Conservation (phyloP, 192 early-diverging fungal genomes). For the Entomortierella beljakovae region DNA sequence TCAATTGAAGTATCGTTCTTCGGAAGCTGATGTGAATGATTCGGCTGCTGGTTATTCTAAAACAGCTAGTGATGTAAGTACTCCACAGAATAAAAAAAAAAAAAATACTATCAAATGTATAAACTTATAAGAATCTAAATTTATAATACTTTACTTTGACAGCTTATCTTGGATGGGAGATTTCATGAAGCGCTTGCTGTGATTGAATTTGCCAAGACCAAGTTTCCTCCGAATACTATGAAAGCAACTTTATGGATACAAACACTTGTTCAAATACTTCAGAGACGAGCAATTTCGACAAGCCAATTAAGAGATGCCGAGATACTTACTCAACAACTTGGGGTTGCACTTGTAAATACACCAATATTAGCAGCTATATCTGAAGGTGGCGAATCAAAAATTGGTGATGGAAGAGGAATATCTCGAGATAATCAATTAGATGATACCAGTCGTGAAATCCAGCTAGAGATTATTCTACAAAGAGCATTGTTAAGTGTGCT, state of each 20-base stretch:
- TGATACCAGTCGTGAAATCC: slow-evolving; percentile 19
- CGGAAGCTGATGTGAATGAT: slow-evolving; percentile 34
- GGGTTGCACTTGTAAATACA: slow-evolving; percentile 11
- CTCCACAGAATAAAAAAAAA: not conserved
- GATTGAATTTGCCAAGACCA: slow-evolving; percentile 17
- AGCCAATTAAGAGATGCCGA: slow-evolving; percentile 30
- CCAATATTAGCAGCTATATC: not conserved
- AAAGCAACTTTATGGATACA: slow-evolving; percentile 38
- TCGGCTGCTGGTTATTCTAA: slow-evolving; percentile 24
- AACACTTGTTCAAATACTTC: slow-evolving; percentile 35
- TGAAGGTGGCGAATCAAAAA: not conserved
- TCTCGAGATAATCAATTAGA: slow-evolving; percentile 18
- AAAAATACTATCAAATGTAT: too few relatives aligned
- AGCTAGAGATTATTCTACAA: slow-evolving; percentile 35
- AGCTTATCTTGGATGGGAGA: slow-evolving; percentile 19
- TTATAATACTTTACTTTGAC: not conserved
- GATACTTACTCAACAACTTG: slow-evolving; percentile 26
- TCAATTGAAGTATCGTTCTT: slow-evolving; percentile 23
- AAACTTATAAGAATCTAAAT: too few relatives aligned
- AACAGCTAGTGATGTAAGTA: slow-evolving; percentile 35
- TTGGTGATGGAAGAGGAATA: not conserved
- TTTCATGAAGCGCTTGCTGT: slow-evolving; percentile 28
- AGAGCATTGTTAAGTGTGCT: slow-evolving; percentile 17
- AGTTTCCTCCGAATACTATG: slow-evolving; percentile 32
- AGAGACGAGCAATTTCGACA: slow-evolving; percentile 21